These are phyloP conservation scores for Hygrocybe coccinea DNA, from an alignment of 768 basidiomycete genomes.

Conservation along the genomic window DNA sequence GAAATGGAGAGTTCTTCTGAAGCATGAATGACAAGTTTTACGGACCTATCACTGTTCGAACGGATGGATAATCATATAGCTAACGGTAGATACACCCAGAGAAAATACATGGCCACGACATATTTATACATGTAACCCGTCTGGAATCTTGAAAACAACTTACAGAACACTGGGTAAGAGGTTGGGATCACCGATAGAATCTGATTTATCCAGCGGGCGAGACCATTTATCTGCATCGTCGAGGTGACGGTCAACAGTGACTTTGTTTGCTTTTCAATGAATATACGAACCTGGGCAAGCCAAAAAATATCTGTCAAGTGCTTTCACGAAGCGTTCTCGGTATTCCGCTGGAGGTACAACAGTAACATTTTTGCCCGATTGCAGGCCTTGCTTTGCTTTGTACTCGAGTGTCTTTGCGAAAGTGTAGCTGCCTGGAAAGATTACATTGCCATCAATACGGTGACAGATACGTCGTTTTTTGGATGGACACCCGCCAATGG, in stretches of 20 bases:
- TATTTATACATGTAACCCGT: no score
- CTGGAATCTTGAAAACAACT: no score
- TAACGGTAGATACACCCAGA: no score
- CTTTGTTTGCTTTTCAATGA: background rate
- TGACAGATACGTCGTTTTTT: background rate
- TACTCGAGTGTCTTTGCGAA: constrained; percentile 85
- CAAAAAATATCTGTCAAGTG: constrained; percentile 70
- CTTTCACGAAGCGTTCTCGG: constrained; percentile 66
- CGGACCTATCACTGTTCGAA: no score
- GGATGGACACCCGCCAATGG: constrained; percentile 50
- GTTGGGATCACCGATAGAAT: constrained; percentile 35
- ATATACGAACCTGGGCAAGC: constrained; percentile 60
- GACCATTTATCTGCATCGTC: constrained; percentile 44
- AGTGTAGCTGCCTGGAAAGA: constrained; percentile 63
- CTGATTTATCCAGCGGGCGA: constrained; percentile 38
- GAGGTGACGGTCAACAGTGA: background rate
- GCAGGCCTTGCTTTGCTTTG: constrained; percentile 75
- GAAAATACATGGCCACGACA: no score
- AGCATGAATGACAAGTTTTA: no score
- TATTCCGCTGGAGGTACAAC: constrained; percentile 79
- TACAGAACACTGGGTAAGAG: constrained; percentile 43
- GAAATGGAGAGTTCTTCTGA: no score
- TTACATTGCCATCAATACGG: background rate
- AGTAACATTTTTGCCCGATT: constrained; percentile 68
- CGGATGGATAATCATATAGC: no score